phyloP scores from a whole-genome alignment of 2,329 filamentous ascomycete species.

The Alternaria alternata region DNA sequence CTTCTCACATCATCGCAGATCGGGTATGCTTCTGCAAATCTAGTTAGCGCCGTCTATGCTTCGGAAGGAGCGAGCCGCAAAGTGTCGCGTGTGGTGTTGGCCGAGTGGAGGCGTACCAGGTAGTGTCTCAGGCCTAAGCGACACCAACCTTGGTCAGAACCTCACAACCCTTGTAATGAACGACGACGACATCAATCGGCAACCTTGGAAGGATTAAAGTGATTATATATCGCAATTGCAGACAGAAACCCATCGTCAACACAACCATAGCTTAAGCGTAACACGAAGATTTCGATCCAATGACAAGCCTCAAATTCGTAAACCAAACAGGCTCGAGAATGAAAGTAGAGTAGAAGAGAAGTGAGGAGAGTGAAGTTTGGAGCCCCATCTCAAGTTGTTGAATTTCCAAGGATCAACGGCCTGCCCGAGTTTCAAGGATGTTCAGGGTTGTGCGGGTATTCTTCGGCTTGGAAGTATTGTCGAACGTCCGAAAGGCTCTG shows the following conservation, averaged over 20 bases:
- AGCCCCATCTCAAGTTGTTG: not conserved
- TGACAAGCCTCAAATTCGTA: not conserved
- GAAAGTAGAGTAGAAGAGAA: not conserved
- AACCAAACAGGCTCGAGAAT: not conserved
- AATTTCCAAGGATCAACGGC: not conserved
- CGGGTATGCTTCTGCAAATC: constrained; percentile 14
- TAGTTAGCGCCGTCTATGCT: constrained; percentile 15
- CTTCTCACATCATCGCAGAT: constrained; percentile 12
- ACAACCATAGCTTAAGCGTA: not conserved
- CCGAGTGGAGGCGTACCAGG: constrained; percentile 1
- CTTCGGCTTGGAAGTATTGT: not conserved
- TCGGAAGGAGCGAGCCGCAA: constrained; percentile 13
- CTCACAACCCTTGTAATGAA: not conserved
- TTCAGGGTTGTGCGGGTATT: not conserved
- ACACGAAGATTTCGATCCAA: not conserved
- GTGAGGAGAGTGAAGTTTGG: not conserved
- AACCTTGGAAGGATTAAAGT: not conserved
- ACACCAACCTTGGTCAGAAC: constrained; percentile 1
- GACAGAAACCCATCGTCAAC: not conserved
- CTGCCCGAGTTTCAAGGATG: not conserved
- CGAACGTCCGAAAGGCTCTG: not conserved
- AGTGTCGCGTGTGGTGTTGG: constrained; percentile 13
- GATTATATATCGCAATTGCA: not conserved
- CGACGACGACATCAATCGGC: not conserved
- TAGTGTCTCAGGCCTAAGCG: constrained; percentile 3